Evolutionary conservation across 1,139 yeast species (phyloP).

Genomic region (Kluyveromyces marxianus): DNA sequence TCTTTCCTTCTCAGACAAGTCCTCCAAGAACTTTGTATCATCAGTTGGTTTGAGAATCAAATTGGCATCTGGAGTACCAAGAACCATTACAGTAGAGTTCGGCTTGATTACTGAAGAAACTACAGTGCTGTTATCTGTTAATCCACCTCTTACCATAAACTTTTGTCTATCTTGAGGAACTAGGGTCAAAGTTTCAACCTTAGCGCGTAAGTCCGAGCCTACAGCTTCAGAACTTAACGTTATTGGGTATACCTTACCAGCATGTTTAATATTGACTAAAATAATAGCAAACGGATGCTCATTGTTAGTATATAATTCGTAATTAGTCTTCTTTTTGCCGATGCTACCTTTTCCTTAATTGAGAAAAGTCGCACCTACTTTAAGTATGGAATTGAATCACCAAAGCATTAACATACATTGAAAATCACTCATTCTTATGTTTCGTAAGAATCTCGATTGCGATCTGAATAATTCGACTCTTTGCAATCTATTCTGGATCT

Average conservation of each 20-base stretch:
- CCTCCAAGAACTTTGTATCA: constrained; percentile 61
- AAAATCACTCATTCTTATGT: constrained; percentile 6
- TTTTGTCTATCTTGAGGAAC: constrained; percentile 87
- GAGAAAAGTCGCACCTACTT: too few relatives aligned
- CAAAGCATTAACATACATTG: constrained; percentile 6
- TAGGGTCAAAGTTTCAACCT: constrained; percentile 64
- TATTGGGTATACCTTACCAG: constrained; percentile 75
- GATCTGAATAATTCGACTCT: too few relatives aligned
- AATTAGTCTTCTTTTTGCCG: not conserved
- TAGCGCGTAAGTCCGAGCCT: constrained; percentile 65
- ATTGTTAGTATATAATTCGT: not conserved
- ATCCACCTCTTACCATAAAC: constrained; percentile 79
- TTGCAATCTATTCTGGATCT: too few relatives aligned
- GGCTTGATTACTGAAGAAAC: constrained; percentile 40
- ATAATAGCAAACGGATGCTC: not conserved
- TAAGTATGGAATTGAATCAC: too few relatives aligned
- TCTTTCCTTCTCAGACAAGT: constrained; percentile 39
- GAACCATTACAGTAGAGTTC: constrained; percentile 71
- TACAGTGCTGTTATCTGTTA: constrained; percentile 52
- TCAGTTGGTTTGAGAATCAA: constrained; percentile 53
- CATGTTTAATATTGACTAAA: constrained; percentile 53
- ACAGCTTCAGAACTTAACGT: constrained; percentile 48
- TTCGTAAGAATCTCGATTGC: too few relatives aligned
- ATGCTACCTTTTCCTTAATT: too few relatives aligned
- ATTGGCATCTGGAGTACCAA: constrained; percentile 80